Evolutionary conservation across 768 basidiomycete genomes (phyloP), one percentile per base, ranked within the genome.

Genomic region (Xerocomellus intermedius): DNA sequence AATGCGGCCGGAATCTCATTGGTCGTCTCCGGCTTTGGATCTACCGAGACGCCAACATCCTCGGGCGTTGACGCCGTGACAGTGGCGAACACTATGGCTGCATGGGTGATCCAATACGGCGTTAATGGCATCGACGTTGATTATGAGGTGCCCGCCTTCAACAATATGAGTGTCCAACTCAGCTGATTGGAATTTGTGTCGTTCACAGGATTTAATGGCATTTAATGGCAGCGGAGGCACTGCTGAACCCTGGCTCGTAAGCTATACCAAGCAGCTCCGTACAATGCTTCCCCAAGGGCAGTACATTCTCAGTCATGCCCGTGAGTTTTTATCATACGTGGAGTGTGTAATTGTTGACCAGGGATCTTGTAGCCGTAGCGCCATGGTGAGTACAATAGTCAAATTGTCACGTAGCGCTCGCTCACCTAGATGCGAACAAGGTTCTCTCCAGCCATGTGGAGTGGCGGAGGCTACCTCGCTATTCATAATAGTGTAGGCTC

Each of bases 81-180:
- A 28, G 68, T 69, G 7, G 81, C 81, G 1, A 72, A 75, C 55
- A 70, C 68, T 6, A 70, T 82, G 63, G 80, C 78, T 8, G 64
- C 67, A 8, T 81, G 73, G 72, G 80, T 82, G 35, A 74, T 70
- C 35, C 51, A 77, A 56, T 80, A 79, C 48, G 66, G 69, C n/a
- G 60, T 82, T 32, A 77, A 82, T 52, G 82, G 81, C 38, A 76
- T 82, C 13, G 82, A 83, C 47, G 73, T 83, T 43, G 82, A 82
- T 62, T 82, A 82, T 47, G 82, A 79, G 63, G 74, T 72, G 42
- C 17, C n/a, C 17, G 3, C 10, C 12, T 26, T 28, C 10, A 8
- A 26, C 9, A n/a, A 35, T 52, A 35, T 21, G 48, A 42, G 26
- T 19, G 7, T 32, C 17, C 33, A 36, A 24, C 28, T 28, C 37